A percentile compares a stretch with the other conserved stretches of the same genome.
These are phyloP conservation scores for Dryadomyces sulphureus DNA, from an alignment of 2,329 filamentous ascomycete species.

Conservation along the genomic window DNA sequence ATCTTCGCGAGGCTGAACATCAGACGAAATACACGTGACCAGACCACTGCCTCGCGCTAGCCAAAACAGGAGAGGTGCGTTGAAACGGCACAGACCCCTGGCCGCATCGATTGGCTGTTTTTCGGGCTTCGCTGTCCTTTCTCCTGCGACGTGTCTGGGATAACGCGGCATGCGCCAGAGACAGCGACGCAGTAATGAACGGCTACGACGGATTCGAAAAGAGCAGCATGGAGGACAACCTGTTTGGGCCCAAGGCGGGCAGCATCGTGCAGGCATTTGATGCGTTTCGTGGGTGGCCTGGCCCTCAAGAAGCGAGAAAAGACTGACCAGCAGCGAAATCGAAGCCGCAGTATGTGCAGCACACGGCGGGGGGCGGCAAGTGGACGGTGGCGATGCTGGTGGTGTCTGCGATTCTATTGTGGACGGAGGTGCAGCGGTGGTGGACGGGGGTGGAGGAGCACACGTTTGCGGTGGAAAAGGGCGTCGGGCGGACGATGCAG, in stretches of 20 bases:
- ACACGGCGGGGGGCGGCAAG: conserved; percentile 75
- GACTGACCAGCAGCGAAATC: conserved; percentile 75
- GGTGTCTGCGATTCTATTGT: conserved; percentile 60
- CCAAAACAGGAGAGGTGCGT: too few species aligned
- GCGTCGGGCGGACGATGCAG: conserved; percentile 72
- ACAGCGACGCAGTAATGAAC: too few species aligned
- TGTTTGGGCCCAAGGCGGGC: conserved; percentile 53
- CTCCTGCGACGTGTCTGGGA: too few species aligned
- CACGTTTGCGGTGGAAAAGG: conserved; percentile 87
- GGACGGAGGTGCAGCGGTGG: conserved; percentile 69
- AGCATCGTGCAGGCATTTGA: conserved; percentile 77
- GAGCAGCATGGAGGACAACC: conserved; percentile 57
- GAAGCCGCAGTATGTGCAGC: conserved; percentile 80
- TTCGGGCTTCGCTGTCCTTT: too few species aligned
- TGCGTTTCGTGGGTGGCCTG: conserved; percentile 81
- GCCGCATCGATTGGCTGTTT: too few species aligned
- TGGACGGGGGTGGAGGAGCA: conserved; percentile 73
- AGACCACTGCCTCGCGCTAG: too few species aligned
- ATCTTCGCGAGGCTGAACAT: too few species aligned
- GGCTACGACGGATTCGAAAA: conserved; percentile 64
- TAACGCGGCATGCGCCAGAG: too few species aligned
- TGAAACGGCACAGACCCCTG: too few species aligned
- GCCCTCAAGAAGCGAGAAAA: too few species aligned
- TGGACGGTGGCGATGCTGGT: conserved; percentile 77
- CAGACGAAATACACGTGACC: too few species aligned